Percentiles rank a stretch among this genome's conserved stretches.
Conservation (phyloP, 768 basidiomycete species). For the Steccherinum ochraceum region DNA sequence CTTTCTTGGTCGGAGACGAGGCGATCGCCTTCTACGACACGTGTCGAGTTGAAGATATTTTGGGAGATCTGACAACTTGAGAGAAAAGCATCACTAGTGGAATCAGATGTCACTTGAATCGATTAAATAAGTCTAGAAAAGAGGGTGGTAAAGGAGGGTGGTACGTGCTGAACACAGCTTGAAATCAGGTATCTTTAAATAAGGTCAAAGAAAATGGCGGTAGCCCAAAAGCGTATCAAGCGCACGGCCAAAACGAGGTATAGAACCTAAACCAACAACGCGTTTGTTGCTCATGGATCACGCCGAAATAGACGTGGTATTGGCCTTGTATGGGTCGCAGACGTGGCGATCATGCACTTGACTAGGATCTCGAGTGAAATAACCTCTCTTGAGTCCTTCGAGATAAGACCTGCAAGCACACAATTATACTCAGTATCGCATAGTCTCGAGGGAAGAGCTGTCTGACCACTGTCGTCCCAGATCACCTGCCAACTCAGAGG, state of each 20-base stretch:
- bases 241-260: background rate
- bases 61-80: background rate
- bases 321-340: constrained; percentile 45
- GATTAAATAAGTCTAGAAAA: no score
- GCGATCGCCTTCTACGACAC: no score
- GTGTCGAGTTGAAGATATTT: no score
- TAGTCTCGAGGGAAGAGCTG: background rate
- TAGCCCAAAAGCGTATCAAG: background rate
- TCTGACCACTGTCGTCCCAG: constrained; percentile 61
- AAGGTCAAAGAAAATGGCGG: no score
- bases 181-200: no score
- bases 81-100: background rate
- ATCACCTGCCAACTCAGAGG: constrained; percentile 40
- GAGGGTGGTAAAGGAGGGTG: no score
- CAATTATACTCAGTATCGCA: background rate
- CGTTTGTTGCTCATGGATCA: no score
- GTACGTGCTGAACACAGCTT: no score
- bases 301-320: background rate
- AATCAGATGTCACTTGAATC: no score
- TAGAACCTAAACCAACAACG: background rate
- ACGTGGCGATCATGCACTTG: constrained; percentile 49
- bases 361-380: constrained; percentile 59
- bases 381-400: constrained; percentile 52
- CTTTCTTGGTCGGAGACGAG: no score
- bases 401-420: constrained; percentile 58